Percentiles rank a stretch among this genome's conserved stretches.
These are phyloP conservation scores for Linderniella brevidens DNA, from an alignment of 257 asterid species.

Conservation along the genomic window DNA sequence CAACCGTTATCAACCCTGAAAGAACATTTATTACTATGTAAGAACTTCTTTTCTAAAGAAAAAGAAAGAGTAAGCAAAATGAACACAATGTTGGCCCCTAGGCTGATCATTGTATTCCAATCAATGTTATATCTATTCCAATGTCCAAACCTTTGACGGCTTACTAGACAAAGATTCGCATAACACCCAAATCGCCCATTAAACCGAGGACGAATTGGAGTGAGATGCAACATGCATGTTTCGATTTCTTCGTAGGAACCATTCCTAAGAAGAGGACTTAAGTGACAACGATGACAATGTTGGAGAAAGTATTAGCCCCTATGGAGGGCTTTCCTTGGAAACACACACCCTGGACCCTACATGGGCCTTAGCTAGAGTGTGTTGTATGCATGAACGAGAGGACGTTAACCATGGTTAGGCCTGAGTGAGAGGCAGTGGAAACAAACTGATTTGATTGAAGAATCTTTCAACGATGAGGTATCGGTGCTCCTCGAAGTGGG, in stretches of 20 bases:
- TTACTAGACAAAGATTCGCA: not conserved
- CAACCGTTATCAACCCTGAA: not conserved
- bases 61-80: too few relatives aligned
- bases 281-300: too few relatives aligned
- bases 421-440: constrained; percentile 12
- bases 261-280: not conserved
- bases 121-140: too few relatives aligned
- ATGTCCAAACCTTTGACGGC: not conserved
- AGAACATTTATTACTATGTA: not conserved
- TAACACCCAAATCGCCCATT: not conserved
- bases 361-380: not conserved
- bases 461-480: constrained; percentile 35
- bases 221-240: not conserved
- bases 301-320: too few relatives aligned
- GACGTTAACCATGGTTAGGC: constrained; percentile 18
- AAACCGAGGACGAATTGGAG: not conserved
- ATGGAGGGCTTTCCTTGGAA: too few relatives aligned
- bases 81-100: too few relatives aligned
- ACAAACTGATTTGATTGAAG: not conserved
- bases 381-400: not conserved
- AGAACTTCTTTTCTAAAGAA: not conserved
- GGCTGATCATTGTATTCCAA: too few relatives aligned
- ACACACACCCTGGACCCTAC: too few relatives aligned
- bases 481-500: constrained; percentile 18
- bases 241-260: not conserved